These are phyloP conservation scores for Colletotrichum sp. DNA, from an alignment of 2,329 filamentous ascomycete species.

Conservation along the genomic window DNA sequence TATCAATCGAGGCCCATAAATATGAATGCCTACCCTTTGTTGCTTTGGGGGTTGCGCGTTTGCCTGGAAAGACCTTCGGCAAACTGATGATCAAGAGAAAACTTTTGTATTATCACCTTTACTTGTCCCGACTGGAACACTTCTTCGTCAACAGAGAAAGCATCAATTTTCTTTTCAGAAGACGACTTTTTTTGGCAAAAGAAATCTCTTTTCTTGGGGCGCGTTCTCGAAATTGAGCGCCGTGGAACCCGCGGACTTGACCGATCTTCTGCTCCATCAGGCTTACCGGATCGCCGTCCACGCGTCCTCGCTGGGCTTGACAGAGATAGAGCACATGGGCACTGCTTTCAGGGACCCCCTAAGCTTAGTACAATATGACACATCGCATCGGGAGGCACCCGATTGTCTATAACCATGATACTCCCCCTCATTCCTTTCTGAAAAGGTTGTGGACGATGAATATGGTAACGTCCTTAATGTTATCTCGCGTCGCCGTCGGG, in stretches of 20 bases:
- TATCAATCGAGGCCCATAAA: accelerated
- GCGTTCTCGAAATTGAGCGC: neutral
- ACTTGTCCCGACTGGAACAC: no score
- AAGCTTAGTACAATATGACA: neutral
- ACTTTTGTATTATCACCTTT: no score
- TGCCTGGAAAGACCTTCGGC: no score
- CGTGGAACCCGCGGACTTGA: neutral
- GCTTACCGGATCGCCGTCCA: neutral
- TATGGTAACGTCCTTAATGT: neutral
- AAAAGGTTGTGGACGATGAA: accelerated
- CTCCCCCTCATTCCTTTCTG: neutral
- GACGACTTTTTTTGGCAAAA: accelerated
- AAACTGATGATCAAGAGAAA: no score
- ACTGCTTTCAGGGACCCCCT: neutral
- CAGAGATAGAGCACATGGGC: neutral
- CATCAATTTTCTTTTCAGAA: accelerated
- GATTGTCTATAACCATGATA: neutral
- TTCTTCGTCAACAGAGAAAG: neutral
- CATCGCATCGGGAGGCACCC: neutral
- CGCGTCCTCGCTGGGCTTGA: neutral
- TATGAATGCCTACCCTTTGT: accelerated
- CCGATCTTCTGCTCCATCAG: neutral
- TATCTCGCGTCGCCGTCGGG: accelerated
- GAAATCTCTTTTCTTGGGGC: neutral
- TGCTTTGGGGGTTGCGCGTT: accelerated